These are phyloP conservation scores for Trichocomaceae sp. DNA, from an alignment of 2,329 filamentous ascomycete genomes.

Conservation along the genomic window DNA sequence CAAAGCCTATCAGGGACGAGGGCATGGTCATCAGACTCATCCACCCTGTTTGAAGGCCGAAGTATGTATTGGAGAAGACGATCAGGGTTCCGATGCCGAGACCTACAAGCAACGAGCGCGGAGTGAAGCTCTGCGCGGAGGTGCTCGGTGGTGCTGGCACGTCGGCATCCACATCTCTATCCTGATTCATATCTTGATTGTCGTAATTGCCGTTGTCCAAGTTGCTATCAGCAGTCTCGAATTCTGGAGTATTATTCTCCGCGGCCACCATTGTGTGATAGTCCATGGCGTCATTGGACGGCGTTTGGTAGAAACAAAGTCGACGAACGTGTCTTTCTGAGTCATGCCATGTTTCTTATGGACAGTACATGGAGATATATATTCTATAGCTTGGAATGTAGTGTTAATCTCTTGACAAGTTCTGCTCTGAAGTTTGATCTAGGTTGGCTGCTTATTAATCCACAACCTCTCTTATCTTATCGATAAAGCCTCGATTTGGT, in stretches of 20 bases:
- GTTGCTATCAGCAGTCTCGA: not conserved
- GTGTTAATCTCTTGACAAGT: too few relatives aligned
- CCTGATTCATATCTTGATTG: not conserved
- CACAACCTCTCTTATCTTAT: too few relatives aligned
- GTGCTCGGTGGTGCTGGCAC: constrained; percentile 16
- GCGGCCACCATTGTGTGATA: constrained; percentile 25
- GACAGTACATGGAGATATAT: not conserved
- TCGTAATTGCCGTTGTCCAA: not conserved
- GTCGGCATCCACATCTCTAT: not conserved
- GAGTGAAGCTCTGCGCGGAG: constrained; percentile 63
- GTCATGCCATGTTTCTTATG: not conserved
- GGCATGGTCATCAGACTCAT: constrained; percentile 94
- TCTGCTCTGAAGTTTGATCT: not conserved
- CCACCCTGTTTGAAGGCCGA: constrained; percentile 88
- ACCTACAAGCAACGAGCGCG: constrained; percentile 72
- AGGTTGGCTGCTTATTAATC: too few relatives aligned
- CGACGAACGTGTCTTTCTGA: not conserved
- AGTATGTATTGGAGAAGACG: constrained; percentile 97
- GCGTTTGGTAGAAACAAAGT: not conserved
- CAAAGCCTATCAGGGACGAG: constrained; percentile 86
- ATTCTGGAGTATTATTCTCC: constrained; percentile 1
- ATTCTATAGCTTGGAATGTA: not conserved
- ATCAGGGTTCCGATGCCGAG: constrained; percentile 81
- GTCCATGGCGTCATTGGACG: constrained; percentile 22
- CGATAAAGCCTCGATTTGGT: too few relatives aligned